Percentiles rank a stretch among this genome's conserved stretches.
Evolutionary conservation across 768 basidiomycete genomes (phyloP).

Genomic region (Russula dissimulans): DNA sequence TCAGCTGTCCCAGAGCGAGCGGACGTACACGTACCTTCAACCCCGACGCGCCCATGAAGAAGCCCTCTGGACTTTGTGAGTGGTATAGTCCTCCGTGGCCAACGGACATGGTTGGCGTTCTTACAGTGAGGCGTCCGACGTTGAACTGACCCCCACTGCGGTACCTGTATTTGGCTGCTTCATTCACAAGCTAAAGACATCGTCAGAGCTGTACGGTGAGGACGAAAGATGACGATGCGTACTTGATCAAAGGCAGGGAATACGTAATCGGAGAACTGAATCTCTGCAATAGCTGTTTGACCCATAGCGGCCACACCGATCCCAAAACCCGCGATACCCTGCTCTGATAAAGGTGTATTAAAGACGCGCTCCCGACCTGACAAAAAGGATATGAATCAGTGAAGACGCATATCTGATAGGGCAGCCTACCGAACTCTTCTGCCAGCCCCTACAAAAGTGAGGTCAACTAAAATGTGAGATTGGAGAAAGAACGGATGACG

Average conservation of each 20-base stretch:
- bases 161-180: conserved; percentile 89
- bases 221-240: conserved; percentile 7
- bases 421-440: conserved; percentile 75
- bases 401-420: background rate
- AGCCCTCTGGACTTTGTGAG: conserved; percentile 92
- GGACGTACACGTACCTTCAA: conserved; percentile 49
- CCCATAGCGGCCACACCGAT: conserved; percentile 90
- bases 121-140: conserved; percentile 73
- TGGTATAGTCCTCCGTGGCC: conserved; percentile 88
- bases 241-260: conserved; percentile 94
- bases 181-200: conserved; percentile 67
- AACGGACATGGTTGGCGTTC: conserved; percentile 88
- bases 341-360: conserved; percentile 88
- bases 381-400: background rate
- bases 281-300: conserved; percentile 90
- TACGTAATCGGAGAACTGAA: conserved; percentile 87
- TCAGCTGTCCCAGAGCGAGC: background rate
- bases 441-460: conserved; percentile 56
- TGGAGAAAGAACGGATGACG: conserved; percentile 16
- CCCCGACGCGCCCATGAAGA: conserved; percentile 85
- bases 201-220: background rate
- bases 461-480: background rate
- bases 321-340: conserved; percentile 92
- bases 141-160: conserved; percentile 79
- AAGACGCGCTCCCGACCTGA: conserved; percentile 86